Evolutionary conservation across 2,329 filamentous ascomycete species (phyloP).

Genomic region (Colletotrichum tofieldiae): DNA sequence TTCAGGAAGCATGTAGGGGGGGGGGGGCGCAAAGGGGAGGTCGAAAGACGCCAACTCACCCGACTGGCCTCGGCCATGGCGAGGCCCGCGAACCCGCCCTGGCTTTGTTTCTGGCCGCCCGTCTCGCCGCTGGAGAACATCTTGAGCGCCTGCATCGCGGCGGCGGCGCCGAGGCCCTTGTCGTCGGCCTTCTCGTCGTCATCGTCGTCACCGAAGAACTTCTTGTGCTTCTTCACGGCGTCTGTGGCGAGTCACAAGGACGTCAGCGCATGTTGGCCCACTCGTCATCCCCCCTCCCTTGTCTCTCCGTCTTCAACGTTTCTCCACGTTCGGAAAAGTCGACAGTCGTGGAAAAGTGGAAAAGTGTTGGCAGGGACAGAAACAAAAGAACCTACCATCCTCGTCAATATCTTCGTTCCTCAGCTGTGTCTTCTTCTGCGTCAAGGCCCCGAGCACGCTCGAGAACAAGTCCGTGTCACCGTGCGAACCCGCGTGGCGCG

Average conservation of each 20-base stretch:
- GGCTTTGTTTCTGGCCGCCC: constrained; percentile 66
- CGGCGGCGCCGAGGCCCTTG: constrained; percentile 76
- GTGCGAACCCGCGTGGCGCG: constrained; percentile 61
- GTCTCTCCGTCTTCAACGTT: no score
- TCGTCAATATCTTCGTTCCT: constrained; percentile 66
- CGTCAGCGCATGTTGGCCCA: constrained; percentile 15
- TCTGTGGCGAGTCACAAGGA: constrained; percentile 57
- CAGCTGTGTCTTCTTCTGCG: constrained; percentile 65
- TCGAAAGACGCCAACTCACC: constrained; percentile 57
- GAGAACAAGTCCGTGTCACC: constrained; percentile 66
- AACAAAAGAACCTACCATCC: constrained; percentile 57
- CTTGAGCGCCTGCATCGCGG: constrained; percentile 87
- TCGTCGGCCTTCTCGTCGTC: constrained; percentile 64
- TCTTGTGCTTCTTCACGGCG: constrained; percentile 82
- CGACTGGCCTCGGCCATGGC: constrained; percentile 92
- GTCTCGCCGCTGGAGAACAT: constrained; percentile 76
- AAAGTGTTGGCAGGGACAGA: not conserved
- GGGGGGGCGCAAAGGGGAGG: not conserved
- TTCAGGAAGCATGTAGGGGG: not conserved
- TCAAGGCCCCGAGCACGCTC: constrained; percentile 62
- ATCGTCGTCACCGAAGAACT: constrained; percentile 75
- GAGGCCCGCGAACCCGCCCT: constrained; percentile 86
- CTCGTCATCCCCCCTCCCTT: not conserved
- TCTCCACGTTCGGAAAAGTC: not conserved
- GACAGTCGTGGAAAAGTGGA: not conserved